phyloP scores from a whole-genome alignment of 1,284 basidiomycete genomes.

The Microbotryomycetes sp. region DNA sequence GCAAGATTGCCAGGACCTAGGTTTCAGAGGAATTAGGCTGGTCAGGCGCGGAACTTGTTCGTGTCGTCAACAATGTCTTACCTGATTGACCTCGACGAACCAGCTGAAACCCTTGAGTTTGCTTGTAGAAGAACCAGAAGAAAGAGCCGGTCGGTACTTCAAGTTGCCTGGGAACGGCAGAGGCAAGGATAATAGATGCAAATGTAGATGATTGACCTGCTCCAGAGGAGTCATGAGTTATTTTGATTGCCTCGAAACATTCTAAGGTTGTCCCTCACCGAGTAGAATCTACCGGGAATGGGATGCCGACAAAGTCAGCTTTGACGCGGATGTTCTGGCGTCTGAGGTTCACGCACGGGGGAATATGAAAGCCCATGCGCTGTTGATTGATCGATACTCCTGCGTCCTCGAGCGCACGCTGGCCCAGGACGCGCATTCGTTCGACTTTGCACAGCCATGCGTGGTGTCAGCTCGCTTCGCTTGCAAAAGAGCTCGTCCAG shows the following conservation, averaged over 20 bases:
- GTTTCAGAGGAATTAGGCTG: no score
- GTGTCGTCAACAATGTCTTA: no score
- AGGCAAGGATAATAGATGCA: conserved; percentile 25
- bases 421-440: background rate
- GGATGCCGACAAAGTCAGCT: background rate
- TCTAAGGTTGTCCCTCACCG: no score
- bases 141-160: conserved; percentile 20
- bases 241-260: no score
- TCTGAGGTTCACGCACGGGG: conserved; percentile 8
- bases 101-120: conserved; percentile 21
- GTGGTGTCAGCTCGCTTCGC: background rate
- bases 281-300: conserved; percentile 14
- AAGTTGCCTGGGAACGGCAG: conserved; percentile 19
- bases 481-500: background rate
- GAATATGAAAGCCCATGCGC: conserved; percentile 25
- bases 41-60: no score
- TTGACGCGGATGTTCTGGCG: background rate
- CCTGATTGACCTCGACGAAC: conserved; percentile 28
- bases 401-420: background rate
- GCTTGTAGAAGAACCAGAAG: background rate
- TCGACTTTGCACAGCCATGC: background rate
- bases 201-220: conserved; percentile 30
- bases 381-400: background rate
- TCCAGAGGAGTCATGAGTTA: background rate
- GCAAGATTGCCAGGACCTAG: conserved; percentile 16